Evolutionary conservation across 306 rosid genomes (phyloP), one percentile per base, ranked within the genome.

Genomic region (Luffa acutangula): DNA sequence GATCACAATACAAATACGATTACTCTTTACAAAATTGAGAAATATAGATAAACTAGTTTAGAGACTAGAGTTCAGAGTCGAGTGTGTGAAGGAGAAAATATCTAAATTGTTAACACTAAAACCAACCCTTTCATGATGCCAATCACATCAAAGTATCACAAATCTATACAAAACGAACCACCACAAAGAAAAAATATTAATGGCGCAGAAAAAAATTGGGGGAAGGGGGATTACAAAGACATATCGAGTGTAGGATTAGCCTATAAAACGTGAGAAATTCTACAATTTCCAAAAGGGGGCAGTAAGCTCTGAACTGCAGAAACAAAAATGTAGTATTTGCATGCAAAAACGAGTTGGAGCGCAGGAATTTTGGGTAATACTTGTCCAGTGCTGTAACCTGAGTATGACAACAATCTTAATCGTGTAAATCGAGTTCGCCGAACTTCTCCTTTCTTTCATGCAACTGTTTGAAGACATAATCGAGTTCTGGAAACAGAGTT

Each of bases 401-500:
- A 18, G 12, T 31, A 56, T 15, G 34, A 62, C 34, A 43, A 15
- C 11, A 25, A 72, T 73, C 37, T 80, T 75, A 91, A n/a, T 83
- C 14, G 0, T 72, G 20, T 17, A 80, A 31, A 64, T 70, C 79
- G 45, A 89, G 82, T 82, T 93, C 87, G 3, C 98, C 98, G 58
- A 93, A 93, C 82, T 77, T 90, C 31, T 91, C 90, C 57, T 88
- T 91, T 36, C 87, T 94, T 84, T 90, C 97, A 42, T 91, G 92
- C 84, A 93, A 79, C 85, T 93, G 90, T 91, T 87, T 91, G 80
- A 96, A 79, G n/a, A 80, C 85, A 49, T 62, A 63, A 20, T 89
- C 89, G 25, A 96, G 86, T 82, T 96, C 99, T 9, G 99, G 98
- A 85, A 93, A 96, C 82, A 92, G 88, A 0, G 97, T 86, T 69